Conservation (phyloP, 306 rosid species). For the Pyrus bretschneideri region DNA sequence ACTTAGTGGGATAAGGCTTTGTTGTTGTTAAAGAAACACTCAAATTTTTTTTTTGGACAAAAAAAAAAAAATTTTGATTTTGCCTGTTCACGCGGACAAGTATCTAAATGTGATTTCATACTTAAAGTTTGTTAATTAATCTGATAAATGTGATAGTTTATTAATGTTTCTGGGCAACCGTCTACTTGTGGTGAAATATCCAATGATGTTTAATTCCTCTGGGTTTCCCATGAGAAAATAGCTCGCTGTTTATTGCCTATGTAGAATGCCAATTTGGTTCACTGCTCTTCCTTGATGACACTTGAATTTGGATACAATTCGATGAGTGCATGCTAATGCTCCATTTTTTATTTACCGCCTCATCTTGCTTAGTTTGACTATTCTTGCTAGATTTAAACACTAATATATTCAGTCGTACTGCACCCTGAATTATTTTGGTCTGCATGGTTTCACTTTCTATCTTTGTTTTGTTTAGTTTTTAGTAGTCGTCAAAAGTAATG, state of each 20-base stretch:
- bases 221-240: background rate
- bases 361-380: background rate
- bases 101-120: background rate
- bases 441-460: background rate
- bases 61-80: no score
- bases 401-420: background rate
- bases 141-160: background rate
- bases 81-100: background rate
- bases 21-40: background rate
- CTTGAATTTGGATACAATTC: background rate
- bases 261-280: background rate
- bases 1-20: no score
- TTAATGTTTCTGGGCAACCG: background rate
- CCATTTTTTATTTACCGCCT: background rate
- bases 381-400: background rate
- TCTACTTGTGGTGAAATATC: background rate
- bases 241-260: background rate
- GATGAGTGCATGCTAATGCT: background rate
- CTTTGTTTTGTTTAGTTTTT: background rate
- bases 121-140: background rate
- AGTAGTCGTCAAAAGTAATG: background rate
- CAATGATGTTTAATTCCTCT: background rate
- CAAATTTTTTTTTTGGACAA: background rate
- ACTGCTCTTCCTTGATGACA: background rate
- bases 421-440: background rate